These are phyloP conservation scores for Astrothelium subdiscretum DNA, from an alignment of 495 filamentous ascomycete genomes.

Conservation along the genomic window DNA sequence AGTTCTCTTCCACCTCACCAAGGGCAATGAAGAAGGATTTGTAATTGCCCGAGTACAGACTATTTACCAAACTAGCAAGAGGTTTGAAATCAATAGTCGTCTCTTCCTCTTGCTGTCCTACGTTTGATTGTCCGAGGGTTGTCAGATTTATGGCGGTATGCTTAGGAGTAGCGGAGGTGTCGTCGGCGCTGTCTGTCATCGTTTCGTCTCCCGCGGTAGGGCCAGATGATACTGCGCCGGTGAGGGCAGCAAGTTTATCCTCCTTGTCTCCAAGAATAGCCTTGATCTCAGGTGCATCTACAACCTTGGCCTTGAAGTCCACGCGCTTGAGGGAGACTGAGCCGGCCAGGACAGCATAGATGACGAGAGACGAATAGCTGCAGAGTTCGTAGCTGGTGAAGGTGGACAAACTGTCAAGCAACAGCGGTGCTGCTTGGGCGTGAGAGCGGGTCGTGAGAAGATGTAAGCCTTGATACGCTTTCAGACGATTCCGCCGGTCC, in stretches of 20 bases:
- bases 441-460: constrained; percentile 85
- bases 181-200: constrained; percentile 52
- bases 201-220: constrained; percentile 67
- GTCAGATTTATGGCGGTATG: constrained; percentile 73
- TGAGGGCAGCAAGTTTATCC: constrained; percentile 69
- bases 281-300: constrained; percentile 95
- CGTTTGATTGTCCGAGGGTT: constrained; percentile 49
- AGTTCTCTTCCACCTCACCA: constrained; percentile 84
- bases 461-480: constrained; percentile 94
- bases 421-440: constrained; percentile 75
- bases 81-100: constrained; percentile 64
- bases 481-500: constrained; percentile 94
- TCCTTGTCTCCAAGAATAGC: constrained; percentile 85
- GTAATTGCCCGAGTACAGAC: constrained; percentile 86
- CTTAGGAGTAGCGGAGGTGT: constrained; percentile 42
- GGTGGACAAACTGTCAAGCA: constrained; percentile 94
- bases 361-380: constrained; percentile 83
- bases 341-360: constrained; percentile 91
- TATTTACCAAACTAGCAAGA: constrained; percentile 78
- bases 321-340: constrained; percentile 90
- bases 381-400: constrained; percentile 98
- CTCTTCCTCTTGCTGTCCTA: constrained; percentile 61
- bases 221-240: constrained; percentile 64
- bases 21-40: constrained; percentile 84
- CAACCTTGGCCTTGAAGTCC: constrained; percentile 97